These are phyloP conservation scores for Macaranga tanarius DNA, from an alignment of 441 rosid genomes.

Conservation along the genomic window DNA sequence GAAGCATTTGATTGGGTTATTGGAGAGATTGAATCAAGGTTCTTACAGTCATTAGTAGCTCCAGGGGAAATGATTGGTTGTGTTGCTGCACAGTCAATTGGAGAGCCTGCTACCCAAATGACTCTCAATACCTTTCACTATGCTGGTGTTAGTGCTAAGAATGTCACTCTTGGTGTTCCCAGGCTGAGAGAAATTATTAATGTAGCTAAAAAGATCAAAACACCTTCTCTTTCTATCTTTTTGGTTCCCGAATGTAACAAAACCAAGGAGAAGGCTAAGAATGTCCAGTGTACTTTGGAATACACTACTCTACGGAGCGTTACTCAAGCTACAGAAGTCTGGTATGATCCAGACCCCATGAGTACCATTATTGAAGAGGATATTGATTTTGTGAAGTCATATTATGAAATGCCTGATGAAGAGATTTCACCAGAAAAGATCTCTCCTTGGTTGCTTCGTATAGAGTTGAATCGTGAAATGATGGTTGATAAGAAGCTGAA, in stretches of 20 bases:
- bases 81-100: slow-evolving; percentile 99
- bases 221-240: slow-evolving; percentile 91
- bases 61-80: slow-evolving; percentile 99
- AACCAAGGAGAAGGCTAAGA: slow-evolving; percentile 95
- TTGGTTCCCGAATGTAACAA: slow-evolving; percentile 71
- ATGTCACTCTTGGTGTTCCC: slow-evolving; percentile 98
- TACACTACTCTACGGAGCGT: slow-evolving; percentile 98
- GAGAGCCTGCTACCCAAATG: slow-evolving; percentile 99
- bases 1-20: slow-evolving; percentile 99
- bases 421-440: slow-evolving; percentile 90
- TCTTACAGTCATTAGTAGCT: slow-evolving; percentile 88
- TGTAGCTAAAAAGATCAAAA: slow-evolving; percentile 93
- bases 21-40: slow-evolving; percentile 96
- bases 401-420: slow-evolving; percentile 99
- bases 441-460: slow-evolving; percentile 97
- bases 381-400: slow-evolving; percentile 86
- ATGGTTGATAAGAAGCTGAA: slow-evolving; percentile 98
- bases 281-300: slow-evolving; percentile 95
- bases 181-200: slow-evolving; percentile 96
- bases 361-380: slow-evolving; percentile 93
- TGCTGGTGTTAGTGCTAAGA: slow-evolving; percentile 99
- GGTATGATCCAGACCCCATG: slow-evolving; percentile 98
- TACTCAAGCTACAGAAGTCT: slow-evolving; percentile 94
- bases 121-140: slow-evolving; percentile 97
- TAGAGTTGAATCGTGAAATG: slow-evolving; percentile 98